Evolutionary conservation across 192 early-diverging fungal species (phyloP), one percentile per base, ranked within the genome.

Genomic region (Diversispora epigaea): DNA sequence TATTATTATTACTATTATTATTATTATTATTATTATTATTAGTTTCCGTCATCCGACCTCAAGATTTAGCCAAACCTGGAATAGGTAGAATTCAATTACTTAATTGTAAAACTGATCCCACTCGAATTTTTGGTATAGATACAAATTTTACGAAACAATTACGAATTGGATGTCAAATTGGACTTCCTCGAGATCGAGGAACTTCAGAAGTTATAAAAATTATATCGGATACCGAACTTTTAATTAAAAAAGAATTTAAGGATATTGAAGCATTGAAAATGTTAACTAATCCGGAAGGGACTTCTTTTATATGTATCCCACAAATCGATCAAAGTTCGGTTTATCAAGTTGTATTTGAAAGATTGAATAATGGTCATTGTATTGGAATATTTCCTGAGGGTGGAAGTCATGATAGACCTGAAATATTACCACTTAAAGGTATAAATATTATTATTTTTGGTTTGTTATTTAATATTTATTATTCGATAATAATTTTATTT

Each of bases 341-440:
- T 80, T 98, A 95, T 79, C 81, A 85, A n/a, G 81, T 85, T 11
- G 98, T 99, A 14, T 90, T 92, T 73, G 84, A 90, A 15, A 87
- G 91, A 9, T 78, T 99, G 43, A 87, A 92, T 73, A 80, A 81
- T 45, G 90, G 83, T 40, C 78, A 81, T 62, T 94, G 94, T 77
- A 90, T 99, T 7, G 95, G 95, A 15, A 99, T 99, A 71, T 99
- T 99, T 82, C 98, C 98, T 6, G 98, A 98, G 73, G 96, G 98
- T 55, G 98, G 98, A 14, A 93, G 91, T 77, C 98, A 99, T 84
- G 98, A 99, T 81, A 93, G 96, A 65, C 87, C 94, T 5, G 92
- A 97, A 76, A 92, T 99, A 87, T 81, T 99, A 65, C 98, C 98
- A 40, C 83, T 99, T 61, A 99, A 98, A 88, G 92, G 87, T 88